These are phyloP conservation scores for Citrullus mucosospermus DNA, from an alignment of 306 rosid species.

Conservation along the genomic window DNA sequence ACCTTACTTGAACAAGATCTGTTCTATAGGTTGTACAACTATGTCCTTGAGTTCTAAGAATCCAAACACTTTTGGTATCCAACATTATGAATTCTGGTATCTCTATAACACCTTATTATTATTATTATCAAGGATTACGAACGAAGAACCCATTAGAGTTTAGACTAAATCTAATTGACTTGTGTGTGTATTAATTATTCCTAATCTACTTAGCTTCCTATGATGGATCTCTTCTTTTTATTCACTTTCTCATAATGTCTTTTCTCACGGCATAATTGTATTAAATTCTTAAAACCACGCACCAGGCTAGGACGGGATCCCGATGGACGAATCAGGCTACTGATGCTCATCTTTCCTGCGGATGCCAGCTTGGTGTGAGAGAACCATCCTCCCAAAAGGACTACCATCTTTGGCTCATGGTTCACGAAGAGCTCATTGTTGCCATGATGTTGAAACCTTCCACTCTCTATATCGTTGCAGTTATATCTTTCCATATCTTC, in stretches of 20 bases:
- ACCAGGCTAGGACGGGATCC: slow-evolving; percentile 27
- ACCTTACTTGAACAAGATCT: too few relatives aligned
- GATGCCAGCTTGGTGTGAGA: slow-evolving; percentile 23
- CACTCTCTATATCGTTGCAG: slow-evolving; percentile 31
- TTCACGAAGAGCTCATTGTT: slow-evolving; percentile 10
- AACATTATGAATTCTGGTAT: not conserved
- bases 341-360: slow-evolving; percentile 17
- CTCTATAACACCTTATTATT: not conserved
- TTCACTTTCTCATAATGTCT: slow-evolving; percentile 2
- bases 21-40: too few relatives aligned
- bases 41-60: too few relatives aligned
- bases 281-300: slow-evolving; percentile 38
- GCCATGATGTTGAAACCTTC: slow-evolving; percentile 20
- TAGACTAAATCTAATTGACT: not conserved
- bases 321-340: slow-evolving; percentile 21
- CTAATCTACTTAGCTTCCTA: not conserved
- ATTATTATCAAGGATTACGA: not conserved
- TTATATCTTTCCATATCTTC: slow-evolving; percentile 13
- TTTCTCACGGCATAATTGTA: slow-evolving; percentile 31
- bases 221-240: not conserved
- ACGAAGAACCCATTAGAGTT: not conserved
- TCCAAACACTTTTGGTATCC: not conserved
- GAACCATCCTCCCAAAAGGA: slow-evolving; percentile 40
- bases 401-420: slow-evolving; percentile 16
- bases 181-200: not conserved